Conservation (phyloP, 768 basidiomycete genomes). For the Tulasnella sp. region DNA sequence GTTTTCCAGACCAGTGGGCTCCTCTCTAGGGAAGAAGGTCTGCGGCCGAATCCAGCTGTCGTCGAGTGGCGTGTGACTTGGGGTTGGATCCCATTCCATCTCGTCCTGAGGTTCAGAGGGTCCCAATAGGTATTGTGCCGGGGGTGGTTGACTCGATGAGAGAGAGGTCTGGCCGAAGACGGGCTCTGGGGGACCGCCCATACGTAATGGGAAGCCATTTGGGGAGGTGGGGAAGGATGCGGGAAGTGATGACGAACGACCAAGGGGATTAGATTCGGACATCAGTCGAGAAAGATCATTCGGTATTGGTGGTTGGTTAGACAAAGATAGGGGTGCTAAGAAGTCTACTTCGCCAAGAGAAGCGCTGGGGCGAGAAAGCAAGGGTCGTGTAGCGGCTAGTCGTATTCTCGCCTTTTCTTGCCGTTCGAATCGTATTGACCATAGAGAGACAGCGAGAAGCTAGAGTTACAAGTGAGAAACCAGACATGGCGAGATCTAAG, state of each 20-base stretch:
- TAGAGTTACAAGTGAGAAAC: background rate
- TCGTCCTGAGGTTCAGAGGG: conserved; percentile 16
- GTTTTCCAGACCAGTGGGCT: conserved; percentile 19
- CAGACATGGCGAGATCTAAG: background rate
- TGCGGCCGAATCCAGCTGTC: conserved; percentile 11
- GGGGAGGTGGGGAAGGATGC: background rate
- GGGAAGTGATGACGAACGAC: conserved; percentile 8
- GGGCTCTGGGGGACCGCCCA: conserved; percentile 18
- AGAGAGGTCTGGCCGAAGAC: conserved; percentile 26
- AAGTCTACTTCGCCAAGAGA: conserved; percentile 3
- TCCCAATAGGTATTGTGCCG: background rate
- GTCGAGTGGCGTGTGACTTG: background rate
- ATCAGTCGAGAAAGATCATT: no score
- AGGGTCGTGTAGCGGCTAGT: no score
- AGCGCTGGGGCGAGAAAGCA: background rate
- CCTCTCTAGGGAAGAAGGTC: conserved; percentile 11
- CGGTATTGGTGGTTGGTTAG: conserved; percentile 11
- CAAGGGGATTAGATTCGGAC: no score
- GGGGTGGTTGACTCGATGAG: background rate
- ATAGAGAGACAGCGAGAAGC: background rate
- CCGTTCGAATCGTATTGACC: background rate
- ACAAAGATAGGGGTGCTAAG: conserved; percentile 5
- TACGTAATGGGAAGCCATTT: background rate
- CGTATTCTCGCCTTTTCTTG: no score
- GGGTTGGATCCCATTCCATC: conserved; percentile 27